Base-by-base conservation (phyloP, 2,329 filamentous ascomycete species). In the Fonsecaea pedrosoi region DNA sequence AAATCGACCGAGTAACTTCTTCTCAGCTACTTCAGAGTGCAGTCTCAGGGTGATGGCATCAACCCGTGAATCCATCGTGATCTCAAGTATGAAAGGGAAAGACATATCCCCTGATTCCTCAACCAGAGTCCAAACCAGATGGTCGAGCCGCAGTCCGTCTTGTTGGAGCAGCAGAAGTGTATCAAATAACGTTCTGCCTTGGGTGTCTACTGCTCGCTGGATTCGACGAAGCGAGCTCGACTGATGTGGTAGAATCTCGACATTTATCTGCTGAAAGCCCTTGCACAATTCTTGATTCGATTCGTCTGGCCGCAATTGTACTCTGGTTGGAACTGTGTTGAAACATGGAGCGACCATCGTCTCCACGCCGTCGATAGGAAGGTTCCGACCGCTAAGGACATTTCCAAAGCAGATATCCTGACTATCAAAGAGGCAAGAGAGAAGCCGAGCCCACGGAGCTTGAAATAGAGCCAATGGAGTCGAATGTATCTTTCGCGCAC, bases 261-360 rank as follows among this genome's bases (percentile, higher is more conserved):
- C 79, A 73, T 91, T 93, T 32, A 87, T 75, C 0, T 78, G 77
- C 60, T 93, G 89, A 2, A 92, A 82, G 2, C 79, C 76, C 64
- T 84, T 85, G 32, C 90, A 78, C 10, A 93, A 75, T 4, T 88
- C 84, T 0, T 82, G 72, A 64, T 89, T 88, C 15, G 82, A 84
- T 0, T 77, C 80, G 1, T 76, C 76, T 2, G 75, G 74, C 0
- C 82, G 78, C 9, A 91, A 68, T 37, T 87, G 78, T 15, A 87
- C 79, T 32, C 92, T 86, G 1, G 93, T 75, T 0, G 94, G 92
- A 12, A 97, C 79, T 0, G 94, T 96, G 75, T 97, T 97, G 82
- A 97, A 97, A 76, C 92, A 96, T 0, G 94, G 94, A 0, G 92
- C 92, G n/a, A 96, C 86, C 5, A 97, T 84, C 3, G 84, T 82